A percentile compares a stretch with the other conserved stretches of the same genome.
These are phyloP conservation scores for Aspergillus pseudonomiae DNA, from an alignment of 2,329 filamentous ascomycete genomes.

Conservation along the genomic window DNA sequence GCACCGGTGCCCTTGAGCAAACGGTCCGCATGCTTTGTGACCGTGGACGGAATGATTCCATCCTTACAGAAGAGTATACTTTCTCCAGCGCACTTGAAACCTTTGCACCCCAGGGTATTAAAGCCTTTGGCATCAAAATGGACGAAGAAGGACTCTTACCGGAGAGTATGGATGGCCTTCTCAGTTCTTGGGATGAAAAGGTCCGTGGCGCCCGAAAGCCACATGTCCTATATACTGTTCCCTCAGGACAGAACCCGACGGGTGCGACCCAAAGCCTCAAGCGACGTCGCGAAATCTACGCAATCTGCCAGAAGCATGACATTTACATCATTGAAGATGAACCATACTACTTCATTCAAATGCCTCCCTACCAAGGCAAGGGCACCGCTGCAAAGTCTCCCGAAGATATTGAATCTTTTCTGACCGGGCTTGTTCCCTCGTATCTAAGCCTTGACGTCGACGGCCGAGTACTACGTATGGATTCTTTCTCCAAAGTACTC, in stretches of 20 bases:
- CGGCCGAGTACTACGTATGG: constrained; percentile 80
- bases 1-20: not conserved
- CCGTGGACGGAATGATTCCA: not conserved
- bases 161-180: not conserved
- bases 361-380: not conserved
- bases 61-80: not conserved
- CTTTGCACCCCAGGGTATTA: not conserved
- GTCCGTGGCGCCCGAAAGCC: not conserved
- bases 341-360: constrained; percentile 2
- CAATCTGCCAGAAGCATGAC: not conserved
- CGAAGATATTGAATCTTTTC: not conserved
- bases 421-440: constrained; percentile 60
- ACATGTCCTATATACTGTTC: not conserved
- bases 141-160: not conserved
- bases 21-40: not conserved
- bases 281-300: not conserved
- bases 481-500: constrained; percentile 84
- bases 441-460: constrained; percentile 75
- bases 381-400: no score
- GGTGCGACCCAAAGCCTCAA: not conserved
- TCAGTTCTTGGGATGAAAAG: not conserved
- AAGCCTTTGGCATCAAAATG: not conserved
- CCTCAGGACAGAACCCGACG: not conserved
- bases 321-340: not conserved
- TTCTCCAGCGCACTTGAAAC: not conserved